Percentiles rank a stretch among this genome's conserved stretches.
Conservation (phyloP, 768 basidiomycete species). For the Hygrocybe coccinea region DNA sequence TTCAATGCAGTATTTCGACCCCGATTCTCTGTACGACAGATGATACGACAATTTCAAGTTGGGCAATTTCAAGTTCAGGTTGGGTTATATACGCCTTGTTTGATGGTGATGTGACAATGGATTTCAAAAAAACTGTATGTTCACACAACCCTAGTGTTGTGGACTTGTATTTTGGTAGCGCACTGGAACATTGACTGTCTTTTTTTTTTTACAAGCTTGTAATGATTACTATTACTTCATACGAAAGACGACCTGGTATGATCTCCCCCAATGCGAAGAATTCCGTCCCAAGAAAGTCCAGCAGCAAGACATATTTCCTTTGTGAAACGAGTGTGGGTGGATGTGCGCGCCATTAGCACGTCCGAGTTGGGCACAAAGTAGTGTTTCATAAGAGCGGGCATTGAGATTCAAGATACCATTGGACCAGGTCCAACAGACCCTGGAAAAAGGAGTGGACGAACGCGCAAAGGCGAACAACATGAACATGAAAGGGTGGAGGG, state of each 20-base stretch:
- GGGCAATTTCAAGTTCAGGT: no score
- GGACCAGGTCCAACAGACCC: neutral
- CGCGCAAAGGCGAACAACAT: slow-evolving; percentile 8
- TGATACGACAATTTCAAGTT: no score
- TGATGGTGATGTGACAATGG: no score
- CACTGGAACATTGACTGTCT: no score
- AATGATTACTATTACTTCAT: no score
- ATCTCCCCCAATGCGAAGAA: neutral
- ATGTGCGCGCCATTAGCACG: neutral
- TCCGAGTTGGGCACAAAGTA: neutral
- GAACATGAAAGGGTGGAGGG: neutral
- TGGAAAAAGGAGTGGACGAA: slow-evolving; percentile 7
- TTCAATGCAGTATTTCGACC: no score
- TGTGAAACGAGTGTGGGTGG: neutral
- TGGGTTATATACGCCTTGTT: no score
- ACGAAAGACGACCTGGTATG: no score
- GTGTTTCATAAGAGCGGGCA: neutral
- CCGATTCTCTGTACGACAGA: no score
- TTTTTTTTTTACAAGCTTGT: no score
- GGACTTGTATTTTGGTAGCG: neutral
- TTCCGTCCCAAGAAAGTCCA: slow-evolving; percentile 1
- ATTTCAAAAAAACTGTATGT: no score
- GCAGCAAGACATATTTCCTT: neutral
- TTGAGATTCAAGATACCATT: neutral
- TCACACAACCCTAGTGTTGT: neutral